A percentile compares a stretch with the other conserved stretches of the same genome.
Conservation (phyloP, 176 grass and related monocot species). For the Oryza brachyantha region DNA sequence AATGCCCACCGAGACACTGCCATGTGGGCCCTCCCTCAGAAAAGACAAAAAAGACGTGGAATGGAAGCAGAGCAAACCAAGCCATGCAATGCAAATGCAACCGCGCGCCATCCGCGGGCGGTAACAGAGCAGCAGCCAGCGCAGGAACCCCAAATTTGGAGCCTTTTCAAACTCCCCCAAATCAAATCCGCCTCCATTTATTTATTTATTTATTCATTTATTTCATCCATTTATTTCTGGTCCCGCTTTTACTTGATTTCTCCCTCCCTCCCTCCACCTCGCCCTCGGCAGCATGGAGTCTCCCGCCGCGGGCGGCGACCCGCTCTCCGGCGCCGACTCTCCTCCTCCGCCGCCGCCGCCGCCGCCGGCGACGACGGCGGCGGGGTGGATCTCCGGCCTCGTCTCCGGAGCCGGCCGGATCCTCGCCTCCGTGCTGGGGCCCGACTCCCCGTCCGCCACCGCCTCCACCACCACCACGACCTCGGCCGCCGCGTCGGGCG, state of each 20-base stretch:
- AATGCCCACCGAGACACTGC: too few species aligned
- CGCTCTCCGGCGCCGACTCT: slow-evolving; percentile 4
- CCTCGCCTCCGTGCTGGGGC: slow-evolving; percentile 58
- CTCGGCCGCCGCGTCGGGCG: slow-evolving; percentile 16
- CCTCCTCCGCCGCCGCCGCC: slow-evolving; percentile 26
- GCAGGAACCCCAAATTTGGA: background rate
- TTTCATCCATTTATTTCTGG: background rate
- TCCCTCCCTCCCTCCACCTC: background rate
- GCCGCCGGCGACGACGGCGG: background rate
- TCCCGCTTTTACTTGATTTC: slow-evolving; percentile 19
- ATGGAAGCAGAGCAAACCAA: too few species aligned
- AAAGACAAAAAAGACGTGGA: too few species aligned
- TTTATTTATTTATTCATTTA: too few species aligned
- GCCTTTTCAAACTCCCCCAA: background rate
- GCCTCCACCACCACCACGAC: slow-evolving; percentile 30
- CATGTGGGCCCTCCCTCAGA: too few species aligned
- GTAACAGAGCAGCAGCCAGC: background rate
- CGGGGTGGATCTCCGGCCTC: slow-evolving; percentile 60
- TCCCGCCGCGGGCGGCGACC: slow-evolving; percentile 33
- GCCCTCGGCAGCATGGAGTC: slow-evolving; percentile 30
- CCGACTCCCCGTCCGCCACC: slow-evolving; percentile 47
- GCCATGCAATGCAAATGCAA: too few species aligned
- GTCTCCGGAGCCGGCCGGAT: slow-evolving; percentile 62
- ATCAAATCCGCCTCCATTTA: background rate
- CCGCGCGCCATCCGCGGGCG: background rate